Evolutionary conservation across 768 basidiomycete genomes (phyloP).

Genomic region (Suillus subluteus): DNA sequence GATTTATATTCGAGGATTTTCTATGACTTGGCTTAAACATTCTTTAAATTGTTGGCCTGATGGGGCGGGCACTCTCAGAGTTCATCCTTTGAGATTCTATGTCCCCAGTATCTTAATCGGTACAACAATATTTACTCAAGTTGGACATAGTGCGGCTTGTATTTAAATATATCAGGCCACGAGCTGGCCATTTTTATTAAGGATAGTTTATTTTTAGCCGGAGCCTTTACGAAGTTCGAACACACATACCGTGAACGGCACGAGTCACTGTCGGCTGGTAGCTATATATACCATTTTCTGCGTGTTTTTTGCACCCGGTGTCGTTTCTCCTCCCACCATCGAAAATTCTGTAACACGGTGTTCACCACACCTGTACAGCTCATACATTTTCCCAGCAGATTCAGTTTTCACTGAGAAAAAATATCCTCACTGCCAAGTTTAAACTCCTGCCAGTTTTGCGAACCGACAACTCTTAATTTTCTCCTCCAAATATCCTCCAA

Average conservation of each 20-base stretch:
- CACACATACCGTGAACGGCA: constrained; percentile 3
- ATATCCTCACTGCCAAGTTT: constrained; percentile 6
- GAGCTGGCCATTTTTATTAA: not conserved
- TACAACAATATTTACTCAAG: not conserved
- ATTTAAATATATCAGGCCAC: not conserved
- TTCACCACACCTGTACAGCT: not conserved
- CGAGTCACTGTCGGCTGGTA: not conserved
- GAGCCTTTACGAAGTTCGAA: not conserved
- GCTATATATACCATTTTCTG: constrained; percentile 3
- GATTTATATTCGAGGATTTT: too few relatives aligned
- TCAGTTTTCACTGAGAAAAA: not conserved
- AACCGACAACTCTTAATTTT: not conserved
- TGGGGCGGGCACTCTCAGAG: too few relatives aligned
- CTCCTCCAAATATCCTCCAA: not conserved
- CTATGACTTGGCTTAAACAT: too few relatives aligned
- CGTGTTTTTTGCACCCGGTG: not conserved
- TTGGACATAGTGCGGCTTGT: not conserved
- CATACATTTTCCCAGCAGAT: constrained; percentile 4
- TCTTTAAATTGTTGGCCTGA: too few relatives aligned
- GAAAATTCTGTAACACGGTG: not conserved
- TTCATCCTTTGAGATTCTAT: too few relatives aligned
- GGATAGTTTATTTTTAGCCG: not conserved
- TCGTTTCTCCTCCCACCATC: constrained; percentile 3
- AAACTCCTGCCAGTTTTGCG: constrained; percentile 3
- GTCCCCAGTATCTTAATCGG: too few relatives aligned